These are phyloP conservation scores for Dillenia turbinata DNA, from an alignment of 164 flowering plant genomes.

Conservation along the genomic window DNA sequence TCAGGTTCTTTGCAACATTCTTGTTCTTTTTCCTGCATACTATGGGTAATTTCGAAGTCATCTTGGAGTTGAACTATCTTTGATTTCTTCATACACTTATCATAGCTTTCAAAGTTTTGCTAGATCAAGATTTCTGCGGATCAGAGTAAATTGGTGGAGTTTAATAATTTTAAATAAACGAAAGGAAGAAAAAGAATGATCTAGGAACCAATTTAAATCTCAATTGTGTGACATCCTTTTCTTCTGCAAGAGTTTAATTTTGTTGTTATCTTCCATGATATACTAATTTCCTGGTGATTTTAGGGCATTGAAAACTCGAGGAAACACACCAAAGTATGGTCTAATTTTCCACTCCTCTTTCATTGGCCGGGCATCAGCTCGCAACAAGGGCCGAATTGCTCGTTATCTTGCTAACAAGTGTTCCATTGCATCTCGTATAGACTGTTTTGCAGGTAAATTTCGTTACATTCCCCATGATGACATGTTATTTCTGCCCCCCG, in stretches of 20 bases:
- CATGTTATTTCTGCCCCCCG: background rate
- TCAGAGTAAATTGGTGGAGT: too few relatives aligned
- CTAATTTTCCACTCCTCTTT: conserved; percentile 95
- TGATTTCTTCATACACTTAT: background rate
- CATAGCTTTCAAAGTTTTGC: background rate
- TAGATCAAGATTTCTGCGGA: too few relatives aligned
- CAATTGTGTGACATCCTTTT: too few relatives aligned
- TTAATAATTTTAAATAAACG: too few relatives aligned
- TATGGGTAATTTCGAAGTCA: background rate
- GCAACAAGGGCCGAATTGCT: conserved; percentile 95
- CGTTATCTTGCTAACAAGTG: conserved; percentile 99
- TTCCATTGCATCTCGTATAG: conserved; percentile 96
- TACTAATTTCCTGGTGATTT: conserved; percentile 1
- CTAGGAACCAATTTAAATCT: too few relatives aligned
- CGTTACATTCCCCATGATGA: background rate
- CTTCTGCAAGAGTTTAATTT: too few relatives aligned
- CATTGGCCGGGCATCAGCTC: conserved; percentile 92
- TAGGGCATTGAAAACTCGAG: conserved; percentile 93
- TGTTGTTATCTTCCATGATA: too few relatives aligned
- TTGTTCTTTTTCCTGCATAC: background rate
- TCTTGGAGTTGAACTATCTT: background rate
- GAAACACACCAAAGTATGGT: conserved; percentile 98
- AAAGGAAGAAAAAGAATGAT: too few relatives aligned
- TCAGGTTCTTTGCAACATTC: conserved; percentile 48
- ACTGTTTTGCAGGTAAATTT: conserved; percentile 75